A percentile compares a stretch with the other conserved stretches of the same genome.
Conservation (phyloP, 176 grass and related monocot genomes). For the Rhipidocladum racemiflorum region DNA sequence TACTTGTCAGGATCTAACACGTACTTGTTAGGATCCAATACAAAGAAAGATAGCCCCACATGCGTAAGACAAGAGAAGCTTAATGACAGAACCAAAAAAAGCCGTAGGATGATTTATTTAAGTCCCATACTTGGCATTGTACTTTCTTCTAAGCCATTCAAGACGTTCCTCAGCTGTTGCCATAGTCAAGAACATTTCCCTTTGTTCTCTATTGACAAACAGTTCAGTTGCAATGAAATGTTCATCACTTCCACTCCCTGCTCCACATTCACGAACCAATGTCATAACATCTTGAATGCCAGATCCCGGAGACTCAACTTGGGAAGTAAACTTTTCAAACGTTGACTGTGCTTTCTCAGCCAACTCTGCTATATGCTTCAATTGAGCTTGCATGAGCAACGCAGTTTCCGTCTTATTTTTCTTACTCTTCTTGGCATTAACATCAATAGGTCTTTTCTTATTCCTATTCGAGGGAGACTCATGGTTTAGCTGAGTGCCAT, state of each 20-base stretch:
- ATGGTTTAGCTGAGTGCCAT: not conserved
- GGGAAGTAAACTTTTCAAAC: constrained; percentile 34
- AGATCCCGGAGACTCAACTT: not conserved
- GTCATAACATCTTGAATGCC: constrained; percentile 44
- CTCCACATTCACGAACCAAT: constrained; percentile 36
- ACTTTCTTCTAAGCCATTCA: constrained; percentile 49
- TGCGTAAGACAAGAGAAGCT: not conserved
- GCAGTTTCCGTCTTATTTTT: constrained; percentile 31
- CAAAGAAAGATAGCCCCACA: not conserved
- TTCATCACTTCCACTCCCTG: constrained; percentile 25
- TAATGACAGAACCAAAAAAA: not conserved
- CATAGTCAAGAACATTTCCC: constrained; percentile 50
- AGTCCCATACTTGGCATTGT: constrained; percentile 16
- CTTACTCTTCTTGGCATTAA: constrained; percentile 21
- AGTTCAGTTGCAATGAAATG: constrained; percentile 51
- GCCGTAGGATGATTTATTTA: not conserved
- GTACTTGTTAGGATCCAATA: constrained; percentile 17
- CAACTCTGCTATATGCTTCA: constrained; percentile 29
- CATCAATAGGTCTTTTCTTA: constrained; percentile 24
- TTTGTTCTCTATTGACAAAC: constrained; percentile 33
- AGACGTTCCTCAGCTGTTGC: constrained; percentile 29
- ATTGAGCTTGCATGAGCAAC: constrained; percentile 36
- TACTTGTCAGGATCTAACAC: constrained; percentile 10
- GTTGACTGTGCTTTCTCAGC: constrained; percentile 39
- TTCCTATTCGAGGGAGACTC: not conserved